Conservation (phyloP, 2,329 filamentous ascomycete genomes). For the Westerdykella aurantiaca region DNA sequence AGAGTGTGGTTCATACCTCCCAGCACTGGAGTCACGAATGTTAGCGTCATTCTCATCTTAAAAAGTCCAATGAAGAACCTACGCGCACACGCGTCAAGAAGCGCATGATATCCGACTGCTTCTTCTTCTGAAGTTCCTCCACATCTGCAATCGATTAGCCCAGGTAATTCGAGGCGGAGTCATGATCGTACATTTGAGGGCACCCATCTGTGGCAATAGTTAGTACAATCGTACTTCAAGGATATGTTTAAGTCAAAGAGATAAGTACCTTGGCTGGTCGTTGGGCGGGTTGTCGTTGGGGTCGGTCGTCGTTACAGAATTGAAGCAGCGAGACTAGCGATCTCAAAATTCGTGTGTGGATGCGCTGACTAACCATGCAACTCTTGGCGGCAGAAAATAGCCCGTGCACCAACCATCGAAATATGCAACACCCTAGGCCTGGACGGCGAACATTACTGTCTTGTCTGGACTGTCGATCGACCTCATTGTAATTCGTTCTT, state of each 20-base stretch:
- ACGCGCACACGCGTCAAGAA: constrained; percentile 84
- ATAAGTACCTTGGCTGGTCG: constrained; percentile 33
- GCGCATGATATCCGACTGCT: constrained; percentile 99
- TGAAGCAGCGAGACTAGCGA: constrained; percentile 6
- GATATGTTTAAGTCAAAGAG: background rate
- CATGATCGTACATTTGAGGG: constrained; percentile 68
- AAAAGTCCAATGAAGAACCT: constrained; percentile 18
- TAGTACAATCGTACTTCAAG: constrained; percentile 11
- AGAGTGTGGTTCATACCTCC: constrained; percentile 63
- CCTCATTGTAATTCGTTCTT: no score
- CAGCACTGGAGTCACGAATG: constrained; percentile 60
- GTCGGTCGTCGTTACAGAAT: constrained; percentile 15
- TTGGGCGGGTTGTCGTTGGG: constrained; percentile 28
- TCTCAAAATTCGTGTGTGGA: constrained; percentile 25
- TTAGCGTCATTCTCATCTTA: constrained; percentile 22
- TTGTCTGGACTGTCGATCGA: no score
- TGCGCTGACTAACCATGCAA: constrained; percentile 19
- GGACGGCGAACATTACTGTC: no score
- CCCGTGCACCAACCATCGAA: background rate
- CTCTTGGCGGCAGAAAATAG: constrained; percentile 9
- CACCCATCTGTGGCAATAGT: constrained; percentile 72
- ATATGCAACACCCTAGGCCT: no score
- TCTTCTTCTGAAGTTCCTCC: constrained; percentile 99
- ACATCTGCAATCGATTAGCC: constrained; percentile 48
- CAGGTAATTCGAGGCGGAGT: constrained; percentile 2